Percentiles rank a stretch among this genome's conserved stretches.
Conservation (phyloP, 306 rosid species). For the Trifolium fragiferum region DNA sequence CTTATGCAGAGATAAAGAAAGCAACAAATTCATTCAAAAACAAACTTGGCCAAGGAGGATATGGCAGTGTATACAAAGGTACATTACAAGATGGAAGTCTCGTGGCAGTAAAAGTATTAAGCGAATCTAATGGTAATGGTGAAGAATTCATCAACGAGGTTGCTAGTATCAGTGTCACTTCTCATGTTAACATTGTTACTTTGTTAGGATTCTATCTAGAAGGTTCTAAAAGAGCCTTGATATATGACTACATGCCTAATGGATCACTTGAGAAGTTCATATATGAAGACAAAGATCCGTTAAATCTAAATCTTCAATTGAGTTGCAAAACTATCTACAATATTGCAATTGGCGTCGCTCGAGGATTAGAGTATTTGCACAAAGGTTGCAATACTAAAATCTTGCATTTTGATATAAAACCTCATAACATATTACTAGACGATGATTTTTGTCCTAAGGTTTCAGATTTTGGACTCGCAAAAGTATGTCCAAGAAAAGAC, state of each 20-base stretch:
- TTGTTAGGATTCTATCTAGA: slow-evolving; percentile 23
- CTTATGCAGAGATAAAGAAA: slow-evolving; percentile 46
- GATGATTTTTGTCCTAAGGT: slow-evolving; percentile 48
- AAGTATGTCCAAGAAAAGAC: slow-evolving; percentile 42
- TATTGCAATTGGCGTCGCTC: slow-evolving; percentile 53
- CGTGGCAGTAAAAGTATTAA: slow-evolving; percentile 53
- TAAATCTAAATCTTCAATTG: neutral
- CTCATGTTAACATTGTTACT: slow-evolving; percentile 44
- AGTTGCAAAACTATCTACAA: slow-evolving; percentile 40
- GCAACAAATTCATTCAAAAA: slow-evolving; percentile 47
- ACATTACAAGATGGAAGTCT: slow-evolving; percentile 27
- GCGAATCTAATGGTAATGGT: slow-evolving; percentile 28
- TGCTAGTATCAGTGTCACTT: slow-evolving; percentile 43
- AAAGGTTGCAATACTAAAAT: slow-evolving; percentile 52
- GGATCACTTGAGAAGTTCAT: slow-evolving; percentile 58
- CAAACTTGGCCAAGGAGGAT: slow-evolving; percentile 55
- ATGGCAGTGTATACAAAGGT: slow-evolving; percentile 47
- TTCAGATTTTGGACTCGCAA: slow-evolving; percentile 58
- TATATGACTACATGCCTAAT: slow-evolving; percentile 56
- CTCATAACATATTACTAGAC: slow-evolving; percentile 51
- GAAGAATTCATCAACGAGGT: slow-evolving; percentile 47
- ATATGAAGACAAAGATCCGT: slow-evolving; percentile 17
- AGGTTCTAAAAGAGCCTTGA: slow-evolving; percentile 35
- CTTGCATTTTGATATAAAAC: slow-evolving; percentile 56
- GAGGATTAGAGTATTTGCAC: slow-evolving; percentile 53